These are phyloP conservation scores for Tolypocladium album DNA, from an alignment of 2,329 filamentous ascomycete genomes.

Conservation along the genomic window DNA sequence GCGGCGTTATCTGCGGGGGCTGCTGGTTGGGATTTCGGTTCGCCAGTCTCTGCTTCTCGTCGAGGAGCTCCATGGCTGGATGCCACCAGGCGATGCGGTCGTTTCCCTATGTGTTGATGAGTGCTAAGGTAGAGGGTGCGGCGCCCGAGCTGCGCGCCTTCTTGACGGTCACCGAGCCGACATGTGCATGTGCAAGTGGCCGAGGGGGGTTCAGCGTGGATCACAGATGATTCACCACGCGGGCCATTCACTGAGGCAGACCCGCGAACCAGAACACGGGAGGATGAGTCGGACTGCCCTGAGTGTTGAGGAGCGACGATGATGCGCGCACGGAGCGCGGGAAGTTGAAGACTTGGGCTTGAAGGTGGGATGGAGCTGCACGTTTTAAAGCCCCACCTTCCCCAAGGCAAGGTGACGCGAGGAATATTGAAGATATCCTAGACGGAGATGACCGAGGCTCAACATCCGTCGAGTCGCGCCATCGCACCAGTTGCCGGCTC, in stretches of 20 bases:
- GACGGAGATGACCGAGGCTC: background rate
- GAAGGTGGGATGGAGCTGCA: background rate
- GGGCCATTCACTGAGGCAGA: background rate
- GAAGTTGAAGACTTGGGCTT: background rate
- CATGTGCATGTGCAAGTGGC: background rate
- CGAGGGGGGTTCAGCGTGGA: background rate
- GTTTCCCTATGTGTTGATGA: background rate
- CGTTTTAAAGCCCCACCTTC: background rate
- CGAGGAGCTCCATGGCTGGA: conserved; percentile 13
- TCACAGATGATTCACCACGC: background rate
- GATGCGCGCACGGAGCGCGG: background rate
- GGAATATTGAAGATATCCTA: background rate
- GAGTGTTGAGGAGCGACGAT: background rate
- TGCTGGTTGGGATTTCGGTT: background rate
- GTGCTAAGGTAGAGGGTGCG: background rate
- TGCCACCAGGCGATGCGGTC: background rate
- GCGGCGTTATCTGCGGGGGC: background rate
- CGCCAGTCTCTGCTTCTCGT: conserved; percentile 15
- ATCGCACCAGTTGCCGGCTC: background rate
- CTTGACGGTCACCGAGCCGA: background rate
- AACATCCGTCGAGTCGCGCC: background rate
- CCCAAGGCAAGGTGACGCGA: no score
- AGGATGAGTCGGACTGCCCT: background rate
- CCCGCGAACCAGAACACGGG: background rate
- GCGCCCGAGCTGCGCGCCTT: background rate